phyloP scores from a whole-genome alignment of 1,284 basidiomycete species.

The Apiotrichum veenhuisii region DNA sequence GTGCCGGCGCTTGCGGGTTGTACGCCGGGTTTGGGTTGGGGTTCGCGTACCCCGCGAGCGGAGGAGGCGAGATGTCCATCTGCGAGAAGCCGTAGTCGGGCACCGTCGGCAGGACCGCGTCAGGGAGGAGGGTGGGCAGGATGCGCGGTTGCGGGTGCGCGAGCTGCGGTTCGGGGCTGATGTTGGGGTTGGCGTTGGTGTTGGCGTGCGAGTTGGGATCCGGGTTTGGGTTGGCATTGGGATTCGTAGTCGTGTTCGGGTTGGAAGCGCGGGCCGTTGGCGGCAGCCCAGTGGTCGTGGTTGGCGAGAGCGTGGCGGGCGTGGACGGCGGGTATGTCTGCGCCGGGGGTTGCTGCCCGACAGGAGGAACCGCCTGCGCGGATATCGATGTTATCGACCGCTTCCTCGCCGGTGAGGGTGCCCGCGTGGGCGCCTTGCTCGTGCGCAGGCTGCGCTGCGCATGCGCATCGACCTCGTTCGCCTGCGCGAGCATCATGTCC shows the following conservation, averaged over 20 bases:
- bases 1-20: background rate
- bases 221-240: background rate
- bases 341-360: background rate
- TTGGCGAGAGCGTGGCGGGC: background rate
- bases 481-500: constrained; percentile 21
- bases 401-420: background rate
- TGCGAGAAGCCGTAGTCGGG: too few relatives aligned
- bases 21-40: background rate
- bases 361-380: too few relatives aligned
- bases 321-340: constrained; percentile 1
- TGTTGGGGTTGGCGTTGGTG: background rate
- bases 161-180: too few relatives aligned
- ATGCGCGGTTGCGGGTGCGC: background rate
- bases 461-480: constrained; percentile 12
- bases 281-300: background rate
- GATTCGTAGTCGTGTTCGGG: background rate
- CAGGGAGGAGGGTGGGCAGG: background rate
- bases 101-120: background rate
- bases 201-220: background rate
- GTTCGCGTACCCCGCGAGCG: background rate
- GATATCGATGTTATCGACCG: background rate
- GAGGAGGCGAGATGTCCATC: background rate
- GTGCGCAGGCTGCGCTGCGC: constrained; percentile 3
- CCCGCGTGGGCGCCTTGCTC: constrained; percentile 1
- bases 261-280: background rate